Evolutionary conservation across 192 early-diverging fungal species (phyloP), one percentile per base, ranked within the genome.

Genomic region (Spizellomyces sp.): DNA sequence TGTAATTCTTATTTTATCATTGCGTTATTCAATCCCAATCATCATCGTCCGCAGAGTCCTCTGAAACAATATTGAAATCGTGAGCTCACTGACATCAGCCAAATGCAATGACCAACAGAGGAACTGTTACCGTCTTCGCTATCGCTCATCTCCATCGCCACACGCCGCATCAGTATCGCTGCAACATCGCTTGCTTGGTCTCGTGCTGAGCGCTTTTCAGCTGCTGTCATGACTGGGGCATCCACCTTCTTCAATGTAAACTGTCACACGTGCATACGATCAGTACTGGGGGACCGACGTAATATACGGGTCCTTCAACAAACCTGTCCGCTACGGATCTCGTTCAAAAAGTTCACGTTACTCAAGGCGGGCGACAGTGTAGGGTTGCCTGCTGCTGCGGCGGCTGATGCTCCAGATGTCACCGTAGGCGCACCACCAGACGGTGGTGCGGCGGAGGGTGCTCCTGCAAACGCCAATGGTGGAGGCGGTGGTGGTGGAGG

Each of bases 101-200:
- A 22, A 12, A 10, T 19, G 12, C 4, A 17, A 47, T 48, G 42
- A 4, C 15, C 43, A 77, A 59, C n/a, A 46, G 5, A 7, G 55
- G 48, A 6, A 8, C 48, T 36, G 45, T 44, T 70, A 79, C 75
- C 76, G 43, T 72, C 60, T 41, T 84, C 83, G 69, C 79, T 81
- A 41, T 86, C 84, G 56, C 82, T 84, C 77, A 79, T 81, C 61
- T 81, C 82, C n/a, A 86, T 55, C 22, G 80, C 84, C 6, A 73
- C 82, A 8, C 84, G 71, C 58, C 84, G 60, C 80, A 84, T 84
- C 52, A 85, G 50, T 22, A 84, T 84, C 9, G 70, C 79, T 10
- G 81, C 81, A 17, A 84, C 77, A 27, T 78, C 75, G 48, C 68
- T 55, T 8, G 48, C 27, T 58, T 70, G 75, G 42, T 45, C 64